These are phyloP conservation scores for Fusarium staphyleae DNA, from an alignment of 2,329 filamentous ascomycete species.

Conservation along the genomic window DNA sequence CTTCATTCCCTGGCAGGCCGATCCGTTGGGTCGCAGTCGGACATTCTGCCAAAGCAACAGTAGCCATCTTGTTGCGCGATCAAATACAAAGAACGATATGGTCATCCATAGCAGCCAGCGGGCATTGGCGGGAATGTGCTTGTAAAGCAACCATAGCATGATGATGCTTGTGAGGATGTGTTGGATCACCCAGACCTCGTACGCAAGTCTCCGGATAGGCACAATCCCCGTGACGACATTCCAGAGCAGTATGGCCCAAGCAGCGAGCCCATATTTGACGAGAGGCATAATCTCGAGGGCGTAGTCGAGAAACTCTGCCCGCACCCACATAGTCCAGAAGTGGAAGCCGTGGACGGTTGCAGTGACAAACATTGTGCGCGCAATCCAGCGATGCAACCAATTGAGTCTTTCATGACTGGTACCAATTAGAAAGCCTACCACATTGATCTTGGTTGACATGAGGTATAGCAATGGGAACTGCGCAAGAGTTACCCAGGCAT, in stretches of 20 bases:
- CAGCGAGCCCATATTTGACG: constrained; percentile 70
- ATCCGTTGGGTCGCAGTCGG: constrained; percentile 50
- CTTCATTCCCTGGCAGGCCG: constrained; percentile 56
- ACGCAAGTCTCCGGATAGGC: constrained; percentile 69
- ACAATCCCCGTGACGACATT: constrained; percentile 68
- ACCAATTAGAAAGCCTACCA: constrained; percentile 67
- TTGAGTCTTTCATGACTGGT: constrained; percentile 73
- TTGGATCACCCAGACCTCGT: constrained; percentile 74
- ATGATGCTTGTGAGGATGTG: constrained; percentile 68
- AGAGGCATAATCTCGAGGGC: constrained; percentile 69
- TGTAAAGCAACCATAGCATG: constrained; percentile 68
- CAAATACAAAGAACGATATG: constrained; percentile 67
- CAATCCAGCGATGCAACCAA: constrained; percentile 77
- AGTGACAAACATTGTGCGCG: constrained; percentile 71
- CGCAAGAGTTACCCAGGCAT: constrained; percentile 70
- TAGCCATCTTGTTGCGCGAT: constrained; percentile 61
- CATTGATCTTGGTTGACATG: constrained; percentile 64
- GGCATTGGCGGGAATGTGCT: constrained; percentile 67
- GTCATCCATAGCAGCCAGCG: constrained; percentile 71
- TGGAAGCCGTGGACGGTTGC: constrained; percentile 74
- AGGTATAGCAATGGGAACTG: constrained; percentile 71
- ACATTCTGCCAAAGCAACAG: constrained; percentile 62
- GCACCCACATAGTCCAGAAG: constrained; percentile 70
- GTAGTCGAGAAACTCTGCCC: constrained; percentile 63
- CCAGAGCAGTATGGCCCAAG: constrained; percentile 72